phyloP scores from a whole-genome alignment of 805 yeast species.

The Wickerhamiella galacta region DNA sequence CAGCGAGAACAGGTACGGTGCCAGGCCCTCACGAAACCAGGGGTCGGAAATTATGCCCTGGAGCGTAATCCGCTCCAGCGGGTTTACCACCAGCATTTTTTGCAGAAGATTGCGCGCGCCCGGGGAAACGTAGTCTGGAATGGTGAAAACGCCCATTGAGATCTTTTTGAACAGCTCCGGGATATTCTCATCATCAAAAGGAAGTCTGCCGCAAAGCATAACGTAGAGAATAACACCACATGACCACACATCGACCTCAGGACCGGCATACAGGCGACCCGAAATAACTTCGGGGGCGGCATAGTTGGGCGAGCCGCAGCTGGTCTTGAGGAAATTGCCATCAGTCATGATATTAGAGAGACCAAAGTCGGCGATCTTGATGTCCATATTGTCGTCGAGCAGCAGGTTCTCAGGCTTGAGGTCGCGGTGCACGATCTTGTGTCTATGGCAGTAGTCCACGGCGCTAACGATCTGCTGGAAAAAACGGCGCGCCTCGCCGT shows the following conservation, averaged over 20 bases:
- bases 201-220: conserved; percentile 88
- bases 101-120: conserved; percentile 76
- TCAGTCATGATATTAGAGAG: conserved; percentile 92
- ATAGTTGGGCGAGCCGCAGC: conserved; percentile 93
- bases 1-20: conserved; percentile 59
- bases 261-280: conserved; percentile 91
- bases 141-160: conserved; percentile 78
- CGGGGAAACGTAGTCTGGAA: conserved; percentile 69
- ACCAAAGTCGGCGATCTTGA: conserved; percentile 93
- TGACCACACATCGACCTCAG: conserved; percentile 97
- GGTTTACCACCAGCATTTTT: conserved; percentile 87
- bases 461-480: conserved; percentile 95
- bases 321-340: conserved; percentile 85
- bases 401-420: conserved; percentile 87
- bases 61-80: conserved; percentile 81
- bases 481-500: conserved; percentile 78
- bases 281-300: conserved; percentile 96
- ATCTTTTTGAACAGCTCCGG: conserved; percentile 89
- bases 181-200: conserved; percentile 90
- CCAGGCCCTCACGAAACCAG: conserved; percentile 75
- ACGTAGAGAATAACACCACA: conserved; percentile 91
- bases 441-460: conserved; percentile 90
- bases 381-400: conserved; percentile 77
- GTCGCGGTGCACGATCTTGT: conserved; percentile 92
- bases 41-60: conserved; percentile 85